Percentiles rank a stretch among this genome's conserved stretches.
Conservation (phyloP, 1,284 basidiomycete genomes). For the Ganoderma boninense region DNA sequence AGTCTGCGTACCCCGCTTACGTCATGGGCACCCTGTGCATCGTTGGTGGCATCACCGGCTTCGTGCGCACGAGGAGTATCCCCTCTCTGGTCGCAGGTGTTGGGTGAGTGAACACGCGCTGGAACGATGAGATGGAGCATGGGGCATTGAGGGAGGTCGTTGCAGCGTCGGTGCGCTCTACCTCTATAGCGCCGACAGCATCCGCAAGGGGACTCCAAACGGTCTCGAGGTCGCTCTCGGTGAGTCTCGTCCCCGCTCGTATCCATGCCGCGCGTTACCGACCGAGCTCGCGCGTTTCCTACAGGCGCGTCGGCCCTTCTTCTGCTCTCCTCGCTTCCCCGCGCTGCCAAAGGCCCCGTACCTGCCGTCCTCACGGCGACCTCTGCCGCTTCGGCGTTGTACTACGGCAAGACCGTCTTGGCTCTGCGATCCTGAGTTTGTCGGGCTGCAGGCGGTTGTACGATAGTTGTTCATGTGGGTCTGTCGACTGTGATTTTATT, state of each 20-base stretch:
- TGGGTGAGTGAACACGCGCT: conserved; percentile 53
- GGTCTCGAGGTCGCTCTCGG: conserved; percentile 82
- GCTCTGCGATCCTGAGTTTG: conserved; percentile 32
- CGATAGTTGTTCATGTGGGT: conserved; percentile 23
- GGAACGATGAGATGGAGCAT: neutral
- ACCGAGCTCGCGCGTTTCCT: neutral
- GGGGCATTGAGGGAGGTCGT: neutral
- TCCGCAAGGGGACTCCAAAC: conserved; percentile 74
- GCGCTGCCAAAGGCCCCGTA: conserved; percentile 79
- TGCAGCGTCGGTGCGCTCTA: conserved; percentile 79
- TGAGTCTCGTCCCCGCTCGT: conserved; percentile 45
- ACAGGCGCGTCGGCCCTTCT: conserved; percentile 82
- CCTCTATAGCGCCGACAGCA: conserved; percentile 77
- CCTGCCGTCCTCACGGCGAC: conserved; percentile 74
- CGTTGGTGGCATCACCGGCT: conserved; percentile 80
- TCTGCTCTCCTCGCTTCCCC: conserved; percentile 81
- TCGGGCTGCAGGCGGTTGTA: conserved; percentile 13
- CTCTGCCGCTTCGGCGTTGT: conserved; percentile 66
- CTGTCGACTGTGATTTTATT: conserved; percentile 10
- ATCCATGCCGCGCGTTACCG: conserved; percentile 11
- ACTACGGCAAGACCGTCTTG: conserved; percentile 77
- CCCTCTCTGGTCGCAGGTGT: conserved; percentile 86
- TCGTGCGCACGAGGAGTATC: conserved; percentile 71
- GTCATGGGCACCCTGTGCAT: conserved; percentile 82
- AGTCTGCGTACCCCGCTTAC: conserved; percentile 87